Base-by-base conservation (phyloP, 192 early-diverging fungal genomes). In the Rhizoclosmatium globosum region DNA sequence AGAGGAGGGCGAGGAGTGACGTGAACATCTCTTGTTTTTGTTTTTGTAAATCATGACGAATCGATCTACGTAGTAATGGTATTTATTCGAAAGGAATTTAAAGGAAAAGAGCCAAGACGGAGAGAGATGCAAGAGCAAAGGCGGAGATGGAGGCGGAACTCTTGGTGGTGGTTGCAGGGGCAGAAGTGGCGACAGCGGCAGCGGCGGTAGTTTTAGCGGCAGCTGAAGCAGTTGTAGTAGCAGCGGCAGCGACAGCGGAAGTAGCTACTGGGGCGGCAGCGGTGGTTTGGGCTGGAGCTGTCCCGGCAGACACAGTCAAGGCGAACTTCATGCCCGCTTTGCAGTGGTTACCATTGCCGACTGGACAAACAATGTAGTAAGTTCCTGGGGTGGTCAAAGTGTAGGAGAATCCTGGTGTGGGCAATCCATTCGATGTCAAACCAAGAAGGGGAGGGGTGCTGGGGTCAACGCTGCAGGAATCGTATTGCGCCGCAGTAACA, bases 321-420 rank as follows among this genome's bases (percentile, higher is more conserved):
- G 23, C 15, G 44, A 68, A 68, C 39, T 68, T 74, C 56, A 74
- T 59, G 17, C 60, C 60, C 4, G 41, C 38, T 13, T 44, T 2
- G 59, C 72, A 74, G 44, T 74, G 58, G 23, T 17, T 0, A 44
- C 72, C 60, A 56, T 62, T 39, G n/a, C 41, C 41, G 13, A 62
- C 42, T 19, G 69, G 69, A 56, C 69, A 71, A 17, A 74, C 47
- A 48, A 74, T 64, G 72, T 74, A 64, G 21, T 62, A 74, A 1
- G 72, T 74, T 13, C 72, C 72, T 3, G 58, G 53, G 31, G n/a
- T 59, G 21, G 58, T 23, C 19, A 74, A 46, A 3, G 72, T 74
- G 43, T 46, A 74, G 39, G 38, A 62, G 58, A n/a, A n/a, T 7
- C 44, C 13, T 4, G 69, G 47, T 0, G 59, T n/a, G 42, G 57